These are phyloP conservation scores for Rhizopus stolonifer DNA, from an alignment of 371 early-diverging fungal species.

Conservation along the genomic window DNA sequence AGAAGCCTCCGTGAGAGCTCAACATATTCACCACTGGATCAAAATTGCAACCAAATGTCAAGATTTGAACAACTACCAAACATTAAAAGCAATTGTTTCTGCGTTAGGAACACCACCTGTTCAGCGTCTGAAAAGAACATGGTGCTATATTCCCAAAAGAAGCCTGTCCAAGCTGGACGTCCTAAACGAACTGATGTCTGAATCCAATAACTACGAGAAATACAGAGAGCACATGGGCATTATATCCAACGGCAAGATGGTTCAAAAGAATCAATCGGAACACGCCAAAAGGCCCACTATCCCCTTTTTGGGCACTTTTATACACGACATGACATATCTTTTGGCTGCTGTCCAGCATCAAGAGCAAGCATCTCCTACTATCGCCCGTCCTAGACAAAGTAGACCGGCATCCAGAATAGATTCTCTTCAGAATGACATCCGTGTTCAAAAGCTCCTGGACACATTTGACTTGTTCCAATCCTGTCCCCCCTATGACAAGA, in stretches of 20 bases:
- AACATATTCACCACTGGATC: conserved; percentile 72
- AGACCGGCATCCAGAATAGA: background rate
- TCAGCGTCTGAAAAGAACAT: conserved; percentile 72
- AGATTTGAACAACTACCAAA: conserved; percentile 72
- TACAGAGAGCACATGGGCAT: conserved; percentile 70
- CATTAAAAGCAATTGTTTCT: conserved; percentile 71
- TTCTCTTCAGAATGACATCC: conserved; percentile 45
- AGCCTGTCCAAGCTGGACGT: conserved; percentile 58
- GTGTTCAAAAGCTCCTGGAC: conserved; percentile 51
- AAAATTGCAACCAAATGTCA: conserved; percentile 69
- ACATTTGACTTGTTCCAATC: conserved; percentile 55
- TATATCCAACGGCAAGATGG: conserved; percentile 39
- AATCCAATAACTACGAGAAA: conserved; percentile 68
- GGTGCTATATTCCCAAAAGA: conserved; percentile 73
- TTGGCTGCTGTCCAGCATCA: conserved; percentile 44
- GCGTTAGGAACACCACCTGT: conserved; percentile 78
- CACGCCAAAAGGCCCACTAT: conserved; percentile 60
- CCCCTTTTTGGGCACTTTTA: conserved; percentile 78
- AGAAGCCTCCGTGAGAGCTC: conserved; percentile 63
- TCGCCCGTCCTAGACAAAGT: conserved; percentile 4
- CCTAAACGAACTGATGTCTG: conserved; percentile 65
- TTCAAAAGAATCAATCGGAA: conserved; percentile 40
- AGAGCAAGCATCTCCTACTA: background rate
- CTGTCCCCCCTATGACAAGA: conserved; percentile 56
- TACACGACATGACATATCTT: conserved; percentile 79